Base-by-base conservation (phyloP, 495 filamentous ascomycete genomes). In the Cladorrhinum samala region DNA sequence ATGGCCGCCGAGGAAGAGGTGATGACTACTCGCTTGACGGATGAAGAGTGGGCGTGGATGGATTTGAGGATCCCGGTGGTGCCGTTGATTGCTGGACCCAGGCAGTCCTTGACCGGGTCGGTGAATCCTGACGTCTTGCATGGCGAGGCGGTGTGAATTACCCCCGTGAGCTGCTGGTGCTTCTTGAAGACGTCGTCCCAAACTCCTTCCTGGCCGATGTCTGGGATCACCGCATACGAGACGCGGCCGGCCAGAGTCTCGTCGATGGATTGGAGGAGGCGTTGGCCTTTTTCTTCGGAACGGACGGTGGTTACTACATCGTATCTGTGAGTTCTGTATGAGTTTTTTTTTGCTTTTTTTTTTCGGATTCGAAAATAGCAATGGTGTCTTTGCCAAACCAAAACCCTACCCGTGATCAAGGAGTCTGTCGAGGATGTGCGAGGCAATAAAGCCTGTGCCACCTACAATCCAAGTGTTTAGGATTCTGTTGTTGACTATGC, bases 1-100 rank as follows among this genome's bases (percentile, higher is more conserved):
- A 76, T 66, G 0, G 72, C 73, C 1, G 72, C 73, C 13, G 67
- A 69, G 2, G 71, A 74, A 4, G 73, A 76, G 0, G 74, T 77
- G 50, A 76, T 67, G 25, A 75, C 71, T 2, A 75, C 68, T 2
- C 72, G 67, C 30, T 68, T 68, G 21, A 76, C 68, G 7, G 36
- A 47, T 1, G 71, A 63, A 1, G 67, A 67, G 46, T 66, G 16
- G 17, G 51, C 46, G 14, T 67, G 57, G 23, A 74, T 36, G 6
- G 74, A 68, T 23, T 61, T 49, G n/a, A 77, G 63, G 20, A 77
- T 54, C 13, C 67, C 68, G 1, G 59, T 67, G 2, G 71, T 76
- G 19, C 74, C 74, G 14, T 68, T 70, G 23, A 76, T 68, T 36
- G 74, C 73, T 1, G 72, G 72, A 25, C 70, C 62, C 9, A 74